Conservation (phyloP, 2,329 filamentous ascomycete species). For the Talaromyces albobiverticillius region DNA sequence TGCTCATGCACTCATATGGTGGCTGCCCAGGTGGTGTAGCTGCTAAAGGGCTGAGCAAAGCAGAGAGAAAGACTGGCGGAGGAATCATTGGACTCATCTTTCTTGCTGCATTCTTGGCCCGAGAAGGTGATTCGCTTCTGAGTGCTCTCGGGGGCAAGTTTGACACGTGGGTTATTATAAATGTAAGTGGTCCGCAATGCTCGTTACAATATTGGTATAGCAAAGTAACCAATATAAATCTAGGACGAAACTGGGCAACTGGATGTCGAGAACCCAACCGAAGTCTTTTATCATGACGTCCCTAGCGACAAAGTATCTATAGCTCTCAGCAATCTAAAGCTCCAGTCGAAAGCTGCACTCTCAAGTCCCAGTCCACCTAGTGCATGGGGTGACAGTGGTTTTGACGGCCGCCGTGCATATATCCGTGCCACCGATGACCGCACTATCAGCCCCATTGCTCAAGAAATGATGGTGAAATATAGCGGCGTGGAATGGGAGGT, state of each 20-base stretch:
- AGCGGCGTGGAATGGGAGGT: constrained; percentile 7
- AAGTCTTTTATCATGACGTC: constrained; percentile 1
- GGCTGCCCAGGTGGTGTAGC: constrained; percentile 29
- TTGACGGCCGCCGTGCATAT: constrained; percentile 3
- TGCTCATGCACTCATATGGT: constrained; percentile 37
- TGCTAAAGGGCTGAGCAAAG: constrained; percentile 22
- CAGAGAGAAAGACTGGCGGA: neutral
- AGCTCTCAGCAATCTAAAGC: neutral
- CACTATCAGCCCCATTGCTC: neutral
- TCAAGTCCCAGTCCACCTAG: neutral
- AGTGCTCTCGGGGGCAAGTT: constrained; percentile 16
- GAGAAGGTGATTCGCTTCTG: constrained; percentile 22
- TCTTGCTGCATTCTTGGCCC: neutral
- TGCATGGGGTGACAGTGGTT: neutral
- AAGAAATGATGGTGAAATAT: constrained; percentile 3
- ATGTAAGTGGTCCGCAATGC: neutral
- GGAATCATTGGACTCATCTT: neutral
- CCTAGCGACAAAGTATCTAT: neutral
- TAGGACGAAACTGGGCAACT: constrained; percentile 23
- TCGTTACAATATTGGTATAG: neutral
- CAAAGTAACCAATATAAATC: neutral
- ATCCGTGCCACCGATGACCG: neutral
- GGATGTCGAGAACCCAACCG: constrained; percentile 4
- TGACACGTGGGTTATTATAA: neutral
- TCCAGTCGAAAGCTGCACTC: neutral